Percentiles rank a stretch among this genome's conserved stretches.
Evolutionary conservation across 169 alveolate genomes (phyloP).

Genomic region (Babesia divergens): DNA sequence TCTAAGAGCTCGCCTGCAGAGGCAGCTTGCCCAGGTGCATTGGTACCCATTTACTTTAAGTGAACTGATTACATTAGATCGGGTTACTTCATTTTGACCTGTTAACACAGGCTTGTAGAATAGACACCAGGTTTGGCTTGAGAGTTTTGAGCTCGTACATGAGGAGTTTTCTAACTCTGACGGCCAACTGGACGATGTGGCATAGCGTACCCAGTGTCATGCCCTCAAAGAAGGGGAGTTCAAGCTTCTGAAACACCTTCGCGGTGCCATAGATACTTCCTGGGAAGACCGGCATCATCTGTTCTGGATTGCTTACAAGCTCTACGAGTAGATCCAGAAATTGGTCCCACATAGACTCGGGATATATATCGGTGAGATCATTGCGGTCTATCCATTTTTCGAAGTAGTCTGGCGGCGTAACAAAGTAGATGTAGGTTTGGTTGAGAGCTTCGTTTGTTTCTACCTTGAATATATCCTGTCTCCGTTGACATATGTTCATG

Average conservation of each 20-base stretch:
- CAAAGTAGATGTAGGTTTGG: conserved; percentile 66
- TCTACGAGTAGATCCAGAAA: conserved; percentile 66
- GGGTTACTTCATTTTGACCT: conserved; percentile 16
- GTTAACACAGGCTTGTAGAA: conserved; percentile 27
- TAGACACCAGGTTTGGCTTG: conserved; percentile 35
- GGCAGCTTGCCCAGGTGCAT: not conserved
- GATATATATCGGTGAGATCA: conserved; percentile 66
- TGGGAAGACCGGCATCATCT: conserved; percentile 63
- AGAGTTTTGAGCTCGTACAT: conserved; percentile 59
- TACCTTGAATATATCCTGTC: conserved; percentile 64
- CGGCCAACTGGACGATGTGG: conserved; percentile 77
- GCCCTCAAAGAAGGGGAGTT: conserved; percentile 70
- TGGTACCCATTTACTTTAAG: not conserved
- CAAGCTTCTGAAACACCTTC: conserved; percentile 64
- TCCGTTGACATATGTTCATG: conserved; percentile 59
- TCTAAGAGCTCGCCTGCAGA: too few relatives aligned
- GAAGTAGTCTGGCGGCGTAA: conserved; percentile 49
- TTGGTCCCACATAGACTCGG: conserved; percentile 64
- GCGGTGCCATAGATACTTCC: conserved; percentile 82
- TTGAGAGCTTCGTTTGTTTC: conserved; percentile 52
- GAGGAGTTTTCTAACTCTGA: conserved; percentile 50
- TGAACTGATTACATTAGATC: not conserved
- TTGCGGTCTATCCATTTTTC: conserved; percentile 69
- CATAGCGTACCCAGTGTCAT: conserved; percentile 75
- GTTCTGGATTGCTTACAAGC: conserved; percentile 59